These are phyloP conservation scores for Silene vulgaris DNA, from an alignment of 179 eudicot species.

Conservation along the genomic window DNA sequence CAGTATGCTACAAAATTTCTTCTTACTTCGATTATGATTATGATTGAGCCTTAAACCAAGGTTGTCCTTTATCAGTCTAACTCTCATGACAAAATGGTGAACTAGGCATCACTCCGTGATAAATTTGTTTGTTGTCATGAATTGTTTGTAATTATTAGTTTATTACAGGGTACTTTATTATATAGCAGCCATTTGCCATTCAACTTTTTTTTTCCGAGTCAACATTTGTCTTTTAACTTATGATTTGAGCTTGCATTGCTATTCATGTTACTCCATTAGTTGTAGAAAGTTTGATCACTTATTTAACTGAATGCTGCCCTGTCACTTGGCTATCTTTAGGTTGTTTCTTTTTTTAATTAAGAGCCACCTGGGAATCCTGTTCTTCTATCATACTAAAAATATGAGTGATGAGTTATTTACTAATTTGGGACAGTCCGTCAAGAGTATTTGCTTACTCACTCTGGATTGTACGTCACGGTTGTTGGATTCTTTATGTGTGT, in stretches of 20 bases:
- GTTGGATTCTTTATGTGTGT: too few species aligned
- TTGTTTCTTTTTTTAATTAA: too few species aligned
- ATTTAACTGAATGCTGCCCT: not conserved
- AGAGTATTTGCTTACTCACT: too few species aligned
- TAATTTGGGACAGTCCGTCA: too few species aligned
- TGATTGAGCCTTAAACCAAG: not conserved
- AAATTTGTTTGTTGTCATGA: not conserved
- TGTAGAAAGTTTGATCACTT: not conserved
- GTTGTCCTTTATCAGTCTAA: not conserved
- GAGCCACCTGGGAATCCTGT: not conserved
- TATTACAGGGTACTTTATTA: not conserved
- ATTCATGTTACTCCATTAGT: not conserved
- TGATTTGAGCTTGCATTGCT: not conserved
- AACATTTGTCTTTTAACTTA: not conserved
- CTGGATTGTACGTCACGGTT: too few species aligned
- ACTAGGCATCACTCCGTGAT: not conserved
- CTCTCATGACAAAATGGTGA: not conserved
- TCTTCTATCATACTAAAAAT: not conserved
- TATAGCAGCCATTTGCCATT: not conserved
- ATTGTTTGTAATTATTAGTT: not conserved
- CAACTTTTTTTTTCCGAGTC: not conserved
- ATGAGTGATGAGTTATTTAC: too few species aligned
- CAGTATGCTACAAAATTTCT: not conserved
- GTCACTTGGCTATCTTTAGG: not conserved
- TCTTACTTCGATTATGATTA: not conserved